Base-by-base conservation (phyloP, 2,329 filamentous ascomycete genomes). In the Lachnellula cervina region DNA sequence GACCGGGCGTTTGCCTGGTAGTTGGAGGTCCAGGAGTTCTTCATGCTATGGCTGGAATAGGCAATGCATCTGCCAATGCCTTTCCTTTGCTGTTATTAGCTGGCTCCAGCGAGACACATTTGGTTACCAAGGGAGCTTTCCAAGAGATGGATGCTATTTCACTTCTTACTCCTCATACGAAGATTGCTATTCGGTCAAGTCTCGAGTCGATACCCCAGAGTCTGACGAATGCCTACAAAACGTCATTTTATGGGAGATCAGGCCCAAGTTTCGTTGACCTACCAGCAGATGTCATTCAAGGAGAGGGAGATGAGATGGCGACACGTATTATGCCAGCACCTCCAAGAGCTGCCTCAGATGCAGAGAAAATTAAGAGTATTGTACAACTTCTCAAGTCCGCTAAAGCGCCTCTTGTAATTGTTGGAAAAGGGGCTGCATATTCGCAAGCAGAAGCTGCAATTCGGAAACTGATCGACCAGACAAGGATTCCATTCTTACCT, bases 11-110 rank as follows among this genome's bases (percentile, higher is more conserved):
- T 9, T 82, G 79, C 64, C 71, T 83, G 40, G 76, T 81, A n/a
- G 80, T 83, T 2, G 80, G 80, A 51, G 80, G 80, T 8, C 80
- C 80, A 7, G 80, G 80, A 21, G 77, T 83, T 14, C 68, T 83
- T 21, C 80, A 83, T 71, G 77, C 78, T 11, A 75, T 83, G 69
- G 77, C 81, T 58, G 80, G 80, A 62, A 74, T 80, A 45, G 74
- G 75, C 25, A 81, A 80, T 62, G 69, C 80, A 6, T 73, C 73
- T 40, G 76, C 72, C n/a, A 82, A 82, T 67, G 75, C 74, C 21
- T 83, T 79, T 60, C 80, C 81, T 2, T 66, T 82, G 6, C 71
- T 83, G 1, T 71, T 82, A 2, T 73, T 83, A 2, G 78, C 76
- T 16, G 80, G 80, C 2, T 79, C 79, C 3, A 75, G 73, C 42